Conservation (phyloP, 2,329 filamentous ascomycete species). For the Aspergillus eucalypticola region DNA sequence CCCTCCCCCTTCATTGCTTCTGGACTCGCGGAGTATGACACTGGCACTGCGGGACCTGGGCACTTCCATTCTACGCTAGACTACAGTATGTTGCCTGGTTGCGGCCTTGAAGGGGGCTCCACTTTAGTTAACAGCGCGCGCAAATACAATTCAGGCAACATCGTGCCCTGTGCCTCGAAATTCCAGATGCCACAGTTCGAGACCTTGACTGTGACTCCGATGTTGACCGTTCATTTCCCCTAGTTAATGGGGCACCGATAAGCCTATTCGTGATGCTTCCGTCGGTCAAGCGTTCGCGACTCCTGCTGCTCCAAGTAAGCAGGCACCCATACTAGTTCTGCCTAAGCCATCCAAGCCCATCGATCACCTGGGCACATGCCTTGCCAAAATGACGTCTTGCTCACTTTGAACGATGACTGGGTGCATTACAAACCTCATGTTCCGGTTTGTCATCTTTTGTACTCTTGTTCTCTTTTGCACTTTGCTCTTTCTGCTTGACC, state of each 20-base stretch:
- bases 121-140: conserved; percentile 4
- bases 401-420: not conserved
- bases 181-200: conserved; percentile 2
- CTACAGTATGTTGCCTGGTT: conserved; percentile 4
- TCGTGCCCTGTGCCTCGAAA: not conserved
- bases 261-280: not conserved
- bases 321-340: conserved; percentile 10
- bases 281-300: conserved; percentile 6
- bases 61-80: not conserved
- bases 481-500: not conserved
- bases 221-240: conserved; percentile 2
- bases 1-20: not conserved
- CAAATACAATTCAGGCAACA: conserved; percentile 4
- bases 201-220: conserved; percentile 6
- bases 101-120: conserved; percentile 5
- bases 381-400: conserved; percentile 6
- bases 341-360: conserved; percentile 9
- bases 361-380: conserved; percentile 6
- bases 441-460: not conserved
- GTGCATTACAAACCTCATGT: no score
- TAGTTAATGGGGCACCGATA: not conserved
- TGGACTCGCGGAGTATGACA: not conserved
- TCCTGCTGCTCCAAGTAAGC: conserved; percentile 3
- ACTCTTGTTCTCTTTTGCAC: not conserved
- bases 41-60: not conserved